These are phyloP conservation scores for Aureobasidium lini DNA, from an alignment of 2,329 filamentous ascomycete species.

Conservation along the genomic window DNA sequence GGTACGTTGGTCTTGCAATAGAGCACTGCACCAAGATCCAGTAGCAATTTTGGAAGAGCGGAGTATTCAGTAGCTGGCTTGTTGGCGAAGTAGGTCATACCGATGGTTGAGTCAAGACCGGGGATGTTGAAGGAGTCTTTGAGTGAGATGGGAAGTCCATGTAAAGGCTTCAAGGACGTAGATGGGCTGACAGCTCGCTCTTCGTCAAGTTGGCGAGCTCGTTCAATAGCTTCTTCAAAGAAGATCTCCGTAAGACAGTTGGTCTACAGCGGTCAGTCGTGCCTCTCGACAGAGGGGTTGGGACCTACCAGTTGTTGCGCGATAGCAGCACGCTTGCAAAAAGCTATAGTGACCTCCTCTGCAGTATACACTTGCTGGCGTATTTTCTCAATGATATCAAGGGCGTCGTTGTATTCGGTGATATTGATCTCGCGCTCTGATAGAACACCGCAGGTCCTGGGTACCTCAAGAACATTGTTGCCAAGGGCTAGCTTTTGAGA, in stretches of 20 bases:
- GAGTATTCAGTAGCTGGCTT: constrained; percentile 26
- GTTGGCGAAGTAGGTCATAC: constrained; percentile 48
- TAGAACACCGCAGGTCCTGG: constrained; percentile 43
- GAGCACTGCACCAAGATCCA: constrained; percentile 40
- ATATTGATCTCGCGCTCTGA: constrained; percentile 43
- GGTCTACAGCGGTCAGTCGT: constrained; percentile 14
- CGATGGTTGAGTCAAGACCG: constrained; percentile 50
- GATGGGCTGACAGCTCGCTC: constrained; percentile 18
- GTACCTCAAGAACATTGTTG: constrained; percentile 37
- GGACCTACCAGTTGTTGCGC: constrained; percentile 23
- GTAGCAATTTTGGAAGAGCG: constrained; percentile 30
- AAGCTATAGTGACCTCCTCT: constrained; percentile 29
- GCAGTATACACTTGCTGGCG: constrained; percentile 22
- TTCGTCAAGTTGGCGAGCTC: constrained; percentile 21
- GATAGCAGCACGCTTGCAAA: constrained; percentile 32
- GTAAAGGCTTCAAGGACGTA: constrained; percentile 28
- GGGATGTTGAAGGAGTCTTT: constrained; percentile 58
- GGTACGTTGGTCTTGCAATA: constrained; percentile 49
- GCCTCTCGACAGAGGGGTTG: not conserved
- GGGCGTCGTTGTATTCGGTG: constrained; percentile 44
- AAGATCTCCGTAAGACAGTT: constrained; percentile 28
- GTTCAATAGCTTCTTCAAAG: constrained; percentile 35
- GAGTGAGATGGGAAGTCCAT: constrained; percentile 48
- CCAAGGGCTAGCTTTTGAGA: not conserved
- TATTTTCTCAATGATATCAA: constrained; percentile 30